These are phyloP conservation scores for Pontederia paniculata DNA, from an alignment of 176 grass and related monocot species.

Conservation along the genomic window DNA sequence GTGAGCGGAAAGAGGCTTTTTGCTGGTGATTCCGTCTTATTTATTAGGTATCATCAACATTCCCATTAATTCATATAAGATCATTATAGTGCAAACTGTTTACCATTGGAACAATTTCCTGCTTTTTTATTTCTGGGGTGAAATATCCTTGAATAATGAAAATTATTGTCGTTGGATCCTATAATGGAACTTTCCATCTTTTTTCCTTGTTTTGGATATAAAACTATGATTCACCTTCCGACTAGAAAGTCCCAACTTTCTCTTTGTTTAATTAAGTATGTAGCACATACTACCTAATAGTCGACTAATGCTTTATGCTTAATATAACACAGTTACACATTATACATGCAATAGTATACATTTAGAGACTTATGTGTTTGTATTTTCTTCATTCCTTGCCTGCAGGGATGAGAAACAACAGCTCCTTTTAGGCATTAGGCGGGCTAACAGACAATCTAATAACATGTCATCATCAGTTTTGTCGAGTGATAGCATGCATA, in stretches of 20 bases:
- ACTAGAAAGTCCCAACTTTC: no score
- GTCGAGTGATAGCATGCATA: constrained; percentile 94
- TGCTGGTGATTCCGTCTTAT: constrained; percentile 74
- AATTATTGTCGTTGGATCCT: no score
- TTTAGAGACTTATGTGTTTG: neutral
- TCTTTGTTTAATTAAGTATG: no score
- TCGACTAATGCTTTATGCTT: no score
- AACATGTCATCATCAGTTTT: constrained; percentile 78
- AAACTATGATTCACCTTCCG: no score
- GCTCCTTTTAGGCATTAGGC: constrained; percentile 66
- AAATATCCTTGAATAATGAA: no score
- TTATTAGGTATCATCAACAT: constrained; percentile 43
- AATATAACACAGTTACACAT: no score
- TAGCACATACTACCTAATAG: no score
- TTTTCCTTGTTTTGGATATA: no score
- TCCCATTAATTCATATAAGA: neutral
- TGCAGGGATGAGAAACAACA: constrained; percentile 70
- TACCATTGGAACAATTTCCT: no score
- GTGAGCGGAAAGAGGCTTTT: constrained; percentile 67
- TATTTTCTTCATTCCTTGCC: neutral
- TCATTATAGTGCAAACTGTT: neutral
- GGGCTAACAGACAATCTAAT: constrained; percentile 57
- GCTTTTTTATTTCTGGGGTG: neutral
- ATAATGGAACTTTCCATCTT: no score
- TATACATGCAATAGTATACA: no score